These are phyloP conservation scores for Botryosphaeria dothidea DNA, from an alignment of 2,329 filamentous ascomycete genomes.

Conservation along the genomic window DNA sequence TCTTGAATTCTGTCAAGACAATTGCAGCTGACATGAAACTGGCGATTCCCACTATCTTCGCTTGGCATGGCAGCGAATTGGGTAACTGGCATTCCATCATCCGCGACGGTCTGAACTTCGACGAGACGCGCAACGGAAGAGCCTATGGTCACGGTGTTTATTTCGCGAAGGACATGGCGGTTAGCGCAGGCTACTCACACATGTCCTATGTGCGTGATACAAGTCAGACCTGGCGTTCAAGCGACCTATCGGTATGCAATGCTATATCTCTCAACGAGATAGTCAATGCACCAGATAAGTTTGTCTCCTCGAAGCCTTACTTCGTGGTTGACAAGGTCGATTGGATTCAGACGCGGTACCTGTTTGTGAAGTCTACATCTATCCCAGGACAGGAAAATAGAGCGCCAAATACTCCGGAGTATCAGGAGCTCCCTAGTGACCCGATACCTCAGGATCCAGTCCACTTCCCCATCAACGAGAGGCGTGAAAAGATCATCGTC, in stretches of 20 bases:
- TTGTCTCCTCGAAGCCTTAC: conserved; percentile 56
- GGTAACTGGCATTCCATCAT: conserved; percentile 90
- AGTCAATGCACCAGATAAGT: conserved; percentile 70
- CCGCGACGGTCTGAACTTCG: conserved; percentile 76
- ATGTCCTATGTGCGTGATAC: background rate
- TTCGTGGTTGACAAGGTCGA: conserved; percentile 74
- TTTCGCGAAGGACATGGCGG: conserved; percentile 62
- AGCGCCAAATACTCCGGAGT: background rate
- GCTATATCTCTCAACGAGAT: conserved; percentile 83
- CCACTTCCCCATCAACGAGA: background rate
- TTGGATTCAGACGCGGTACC: conserved; percentile 88
- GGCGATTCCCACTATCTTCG: conserved; percentile 71
- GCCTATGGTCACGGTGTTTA: conserved; percentile 80
- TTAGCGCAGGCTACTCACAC: conserved; percentile 56
- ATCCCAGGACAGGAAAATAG: no score
- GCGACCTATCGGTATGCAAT: conserved; percentile 57
- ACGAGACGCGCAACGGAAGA: conserved; percentile 63
- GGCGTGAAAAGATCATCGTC: background rate
- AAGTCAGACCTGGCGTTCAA: conserved; percentile 61
- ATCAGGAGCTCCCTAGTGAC: background rate
- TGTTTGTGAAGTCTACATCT: conserved; percentile 59
- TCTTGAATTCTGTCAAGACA: conserved; percentile 62
- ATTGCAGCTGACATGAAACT: conserved; percentile 43
- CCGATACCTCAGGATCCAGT: background rate
- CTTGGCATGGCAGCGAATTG: conserved; percentile 79